A percentile compares a stretch with the other conserved stretches of the same genome.
These are phyloP conservation scores for Chlorella variabilis DNA, from an alignment of 163 green algal species.

Conservation along the genomic window DNA sequence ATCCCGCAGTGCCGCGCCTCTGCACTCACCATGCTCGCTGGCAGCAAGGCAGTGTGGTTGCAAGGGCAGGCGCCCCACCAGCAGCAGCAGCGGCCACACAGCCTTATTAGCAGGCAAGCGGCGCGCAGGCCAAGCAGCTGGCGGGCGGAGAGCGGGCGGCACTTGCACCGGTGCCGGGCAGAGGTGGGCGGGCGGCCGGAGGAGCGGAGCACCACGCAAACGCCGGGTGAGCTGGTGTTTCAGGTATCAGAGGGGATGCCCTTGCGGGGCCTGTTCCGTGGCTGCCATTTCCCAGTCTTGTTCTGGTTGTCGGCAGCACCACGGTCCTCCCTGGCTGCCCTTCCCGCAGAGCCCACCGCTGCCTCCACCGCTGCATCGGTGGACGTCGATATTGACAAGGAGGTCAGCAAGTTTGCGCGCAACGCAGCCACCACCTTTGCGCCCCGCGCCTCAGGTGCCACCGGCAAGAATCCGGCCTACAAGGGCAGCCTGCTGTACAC, in stretches of 20 bases:
- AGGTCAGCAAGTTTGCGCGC: slow-evolving; percentile 68
- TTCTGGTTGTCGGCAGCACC: too few species aligned
- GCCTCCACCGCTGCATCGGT: neutral
- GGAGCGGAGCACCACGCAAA: slow-evolving; percentile 7
- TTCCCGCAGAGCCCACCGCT: too few species aligned
- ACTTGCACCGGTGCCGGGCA: slow-evolving; percentile 13
- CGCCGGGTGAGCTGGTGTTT: neutral
- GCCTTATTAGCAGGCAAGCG: neutral
- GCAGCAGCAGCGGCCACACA: neutral
- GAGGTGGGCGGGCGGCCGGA: too few species aligned
- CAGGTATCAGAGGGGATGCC: too few species aligned
- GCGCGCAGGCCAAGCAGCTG: neutral
- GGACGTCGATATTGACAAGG: slow-evolving; percentile 41
- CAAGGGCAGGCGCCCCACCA: slow-evolving; percentile 1
- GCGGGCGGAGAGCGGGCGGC: neutral
- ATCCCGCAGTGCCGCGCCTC: too few species aligned
- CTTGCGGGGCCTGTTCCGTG: too few species aligned
- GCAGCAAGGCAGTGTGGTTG: too few species aligned
- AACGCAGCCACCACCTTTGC: slow-evolving; percentile 89
- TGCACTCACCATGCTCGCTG: too few species aligned
- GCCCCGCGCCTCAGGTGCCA: slow-evolving; percentile 76
- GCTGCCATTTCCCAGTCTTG: too few species aligned
- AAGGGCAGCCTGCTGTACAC: slow-evolving; percentile 85
- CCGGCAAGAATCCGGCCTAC: slow-evolving; percentile 89
- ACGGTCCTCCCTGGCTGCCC: too few species aligned